Evolutionary conservation across 2,329 filamentous ascomycete genomes (phyloP), one percentile per base, ranked within the genome.

Genomic region (Clonostachys byssicola): DNA sequence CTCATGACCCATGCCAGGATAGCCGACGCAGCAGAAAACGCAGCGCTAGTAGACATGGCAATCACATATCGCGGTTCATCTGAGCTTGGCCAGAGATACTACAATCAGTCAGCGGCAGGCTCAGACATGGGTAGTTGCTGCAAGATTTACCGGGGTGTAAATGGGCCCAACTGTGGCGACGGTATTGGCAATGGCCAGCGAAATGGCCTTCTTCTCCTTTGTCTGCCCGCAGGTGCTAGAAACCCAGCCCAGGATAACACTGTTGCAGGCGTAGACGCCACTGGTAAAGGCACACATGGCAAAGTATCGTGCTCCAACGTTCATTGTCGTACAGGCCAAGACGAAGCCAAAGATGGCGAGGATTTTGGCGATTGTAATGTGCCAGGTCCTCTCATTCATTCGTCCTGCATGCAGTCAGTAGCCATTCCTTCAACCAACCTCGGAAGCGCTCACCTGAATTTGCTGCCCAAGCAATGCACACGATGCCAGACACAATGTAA

Each of bases 321-420:
- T 60, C 10, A 57, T 43, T 1, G 60, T 60, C 1, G 56, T 47
- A 9, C 53, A 51, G 5, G 59, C 58, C 3, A 54, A 48, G 7
- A 67, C 53, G 49, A 73, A 73, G 1, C 71, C 70, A 8, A 70
- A 50, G 5, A 70, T 55, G 1, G 70, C 71, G 9, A 65, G 54
- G 5, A 60, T 48, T 44, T 71, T 72, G 40, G 66, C 66, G 1
- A 62, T 56, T 2, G 68, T 71, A 42, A 71, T 70, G 48, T 73
- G 70, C 62, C 66, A 72, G 4, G 68, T 71, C 30, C 68, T 59
- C 51, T 73, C 70, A 49, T 72, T 68, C 54, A 67, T 62, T 8
- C 59, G 60, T 6, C 71, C 73, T 3, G 70, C 72, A 0, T 51
- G 55, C 49, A 49, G 58, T 12, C 64, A 69, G 23, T 30, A 30